phyloP scores from a whole-genome alignment of 306 rosid genomes.

The Rosa multiflora region DNA sequence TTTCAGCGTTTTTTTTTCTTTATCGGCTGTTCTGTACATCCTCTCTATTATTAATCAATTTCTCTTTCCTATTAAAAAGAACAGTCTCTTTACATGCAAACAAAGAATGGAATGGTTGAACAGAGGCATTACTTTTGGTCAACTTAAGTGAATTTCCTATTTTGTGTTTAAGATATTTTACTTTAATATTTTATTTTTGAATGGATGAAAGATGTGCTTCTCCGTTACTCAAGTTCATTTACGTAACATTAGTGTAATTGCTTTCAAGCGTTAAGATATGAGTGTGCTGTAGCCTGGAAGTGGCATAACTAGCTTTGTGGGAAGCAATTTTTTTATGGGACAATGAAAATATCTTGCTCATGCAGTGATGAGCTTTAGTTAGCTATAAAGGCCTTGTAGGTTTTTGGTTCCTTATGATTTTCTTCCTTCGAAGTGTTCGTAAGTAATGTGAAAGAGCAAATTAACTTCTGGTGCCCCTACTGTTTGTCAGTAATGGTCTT shows the following conservation, averaged over 20 bases:
- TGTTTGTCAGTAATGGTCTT: background rate
- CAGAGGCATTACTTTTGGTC: background rate
- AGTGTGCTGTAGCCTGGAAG: background rate
- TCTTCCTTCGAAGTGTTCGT: constrained; percentile 9
- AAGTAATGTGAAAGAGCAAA: constrained; percentile 14
- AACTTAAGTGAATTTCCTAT: background rate
- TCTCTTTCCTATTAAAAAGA: background rate
- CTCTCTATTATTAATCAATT: background rate
- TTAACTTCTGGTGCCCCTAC: background rate
- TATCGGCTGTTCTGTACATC: background rate
- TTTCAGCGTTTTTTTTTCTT: background rate
- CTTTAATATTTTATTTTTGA: background rate
- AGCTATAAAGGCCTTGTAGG: constrained; percentile 13
- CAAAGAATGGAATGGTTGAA: background rate
- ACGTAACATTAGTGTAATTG: background rate
- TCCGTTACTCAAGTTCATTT: background rate
- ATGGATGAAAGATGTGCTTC: background rate
- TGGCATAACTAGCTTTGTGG: background rate
- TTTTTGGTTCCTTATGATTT: constrained; percentile 18
- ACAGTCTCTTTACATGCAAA: background rate
- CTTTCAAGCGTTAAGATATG: background rate
- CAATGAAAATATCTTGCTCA: background rate
- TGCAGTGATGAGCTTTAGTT: constrained; percentile 9
- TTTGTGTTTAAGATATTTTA: background rate
- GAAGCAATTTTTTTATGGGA: background rate